Percentiles rank a stretch among this genome's conserved stretches.
These are phyloP conservation scores for Strombidium stylifer DNA, from an alignment of 73 alveolate genomes.

Conservation along the genomic window DNA sequence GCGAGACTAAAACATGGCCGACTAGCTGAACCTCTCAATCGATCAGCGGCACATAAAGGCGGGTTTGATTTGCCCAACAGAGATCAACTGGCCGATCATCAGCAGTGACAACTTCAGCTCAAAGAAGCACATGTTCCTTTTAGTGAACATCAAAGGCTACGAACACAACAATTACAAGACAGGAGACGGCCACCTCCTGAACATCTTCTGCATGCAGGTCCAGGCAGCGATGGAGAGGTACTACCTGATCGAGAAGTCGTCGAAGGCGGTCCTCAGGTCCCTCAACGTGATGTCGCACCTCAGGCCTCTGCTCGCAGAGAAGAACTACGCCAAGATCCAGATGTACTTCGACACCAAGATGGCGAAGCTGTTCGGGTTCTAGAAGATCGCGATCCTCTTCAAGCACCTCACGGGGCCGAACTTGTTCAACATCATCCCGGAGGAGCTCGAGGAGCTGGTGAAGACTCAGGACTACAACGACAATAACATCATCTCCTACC, in stretches of 20 bases:
- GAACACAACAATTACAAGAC: conserved; percentile 10
- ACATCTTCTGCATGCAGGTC: neutral
- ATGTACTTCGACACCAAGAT: neutral
- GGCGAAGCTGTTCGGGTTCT: too few relatives aligned
- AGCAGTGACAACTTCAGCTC: too few relatives aligned
- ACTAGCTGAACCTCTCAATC: too few relatives aligned
- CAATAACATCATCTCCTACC: conserved; percentile 31
- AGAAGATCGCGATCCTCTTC: conserved; percentile 28
- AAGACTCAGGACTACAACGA: conserved; percentile 3
- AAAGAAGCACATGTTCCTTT: too few relatives aligned
- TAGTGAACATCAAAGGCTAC: too few relatives aligned
- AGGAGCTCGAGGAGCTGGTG: conserved; percentile 18
- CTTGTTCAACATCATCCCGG: conserved; percentile 18
- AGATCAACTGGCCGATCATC: too few relatives aligned
- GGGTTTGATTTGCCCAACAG: too few relatives aligned
- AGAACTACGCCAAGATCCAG: conserved; percentile 33
- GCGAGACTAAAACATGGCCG: too few relatives aligned
- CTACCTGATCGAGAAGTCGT: neutral
- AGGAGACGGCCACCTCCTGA: conserved; percentile 8
- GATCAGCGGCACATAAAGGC: too few relatives aligned
- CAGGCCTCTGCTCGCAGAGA: conserved; percentile 28
- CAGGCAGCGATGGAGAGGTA: conserved; percentile 2
- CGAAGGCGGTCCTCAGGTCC: conserved; percentile 23
- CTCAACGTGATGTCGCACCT: conserved; percentile 14
- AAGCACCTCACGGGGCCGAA: conserved; percentile 19